Percentiles rank a stretch among this genome's conserved stretches.
Evolutionary conservation across 192 early-diverging fungal species (phyloP).

Genomic region (Backusella luteola): DNA sequence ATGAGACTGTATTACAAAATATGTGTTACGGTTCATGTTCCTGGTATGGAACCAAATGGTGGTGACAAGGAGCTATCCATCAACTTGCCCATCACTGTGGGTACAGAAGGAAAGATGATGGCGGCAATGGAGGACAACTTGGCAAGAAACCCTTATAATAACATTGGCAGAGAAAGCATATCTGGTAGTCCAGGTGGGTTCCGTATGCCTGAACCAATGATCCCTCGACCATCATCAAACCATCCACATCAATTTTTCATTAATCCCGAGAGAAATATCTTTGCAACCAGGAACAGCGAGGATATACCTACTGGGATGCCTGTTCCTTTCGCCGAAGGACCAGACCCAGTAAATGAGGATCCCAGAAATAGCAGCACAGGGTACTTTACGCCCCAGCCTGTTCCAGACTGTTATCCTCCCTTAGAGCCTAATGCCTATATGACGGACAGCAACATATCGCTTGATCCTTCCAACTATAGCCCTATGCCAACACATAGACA

Average conservation of each 20-base stretch:
- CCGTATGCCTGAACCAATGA: not conserved
- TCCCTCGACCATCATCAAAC: not conserved
- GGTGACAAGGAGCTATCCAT: not conserved
- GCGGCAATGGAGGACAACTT: not conserved
- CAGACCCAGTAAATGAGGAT: not conserved
- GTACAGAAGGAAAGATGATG: not conserved
- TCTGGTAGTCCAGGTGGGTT: not conserved
- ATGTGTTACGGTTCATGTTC: not conserved
- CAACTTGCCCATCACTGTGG: not conserved
- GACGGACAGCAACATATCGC: not conserved
- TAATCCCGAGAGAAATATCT: not conserved
- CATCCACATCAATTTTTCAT: not conserved
- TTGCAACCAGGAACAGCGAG: not conserved
- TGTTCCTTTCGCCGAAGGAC: not conserved
- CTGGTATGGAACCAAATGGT: not conserved
- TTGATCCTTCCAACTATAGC: not conserved
- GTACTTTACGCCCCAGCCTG: not conserved
- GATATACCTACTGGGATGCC: not conserved
- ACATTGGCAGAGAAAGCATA: not conserved
- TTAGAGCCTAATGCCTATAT: not conserved
- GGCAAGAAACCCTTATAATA: not conserved
- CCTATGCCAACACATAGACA: not conserved
- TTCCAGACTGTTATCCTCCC: not conserved
- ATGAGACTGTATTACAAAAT: constrained; percentile 8
- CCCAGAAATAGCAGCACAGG: not conserved